Evolutionary conservation across 2,329 filamentous ascomycete species (phyloP).

Genomic region (Rutstroemia sp.): DNA sequence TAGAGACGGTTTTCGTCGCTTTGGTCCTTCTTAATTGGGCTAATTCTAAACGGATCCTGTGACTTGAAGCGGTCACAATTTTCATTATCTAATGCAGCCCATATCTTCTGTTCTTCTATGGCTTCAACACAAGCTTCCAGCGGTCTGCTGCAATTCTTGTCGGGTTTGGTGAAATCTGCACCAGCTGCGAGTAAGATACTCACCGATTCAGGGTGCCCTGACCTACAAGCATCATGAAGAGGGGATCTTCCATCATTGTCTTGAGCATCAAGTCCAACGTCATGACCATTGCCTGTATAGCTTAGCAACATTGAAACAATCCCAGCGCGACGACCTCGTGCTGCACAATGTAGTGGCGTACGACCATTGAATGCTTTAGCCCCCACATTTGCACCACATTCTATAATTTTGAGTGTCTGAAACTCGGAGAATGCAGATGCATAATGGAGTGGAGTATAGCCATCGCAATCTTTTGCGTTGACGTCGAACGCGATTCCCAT

Average conservation of each 20-base stretch:
- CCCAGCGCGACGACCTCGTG: constrained; percentile 10
- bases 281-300: not conserved
- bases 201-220: constrained; percentile 12
- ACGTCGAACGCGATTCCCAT: not conserved
- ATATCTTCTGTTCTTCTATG: constrained; percentile 9
- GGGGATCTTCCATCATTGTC: constrained; percentile 8
- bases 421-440: constrained; percentile 8
- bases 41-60: not conserved
- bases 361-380: constrained; percentile 3
- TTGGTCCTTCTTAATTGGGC: not conserved
- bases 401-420: constrained; percentile 3
- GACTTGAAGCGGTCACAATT: not conserved
- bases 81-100: not conserved
- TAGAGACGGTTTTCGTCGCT: not conserved
- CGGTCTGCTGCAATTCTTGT: not conserved
- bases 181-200: constrained; percentile 10
- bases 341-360: constrained; percentile 14
- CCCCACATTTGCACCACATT: constrained; percentile 8
- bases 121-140: constrained; percentile 9
- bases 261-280: not conserved
- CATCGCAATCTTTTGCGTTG: constrained; percentile 7
- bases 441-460: constrained; percentile 12
- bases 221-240: constrained; percentile 13
- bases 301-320: constrained; percentile 26
- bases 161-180: constrained; percentile 8